Evolutionary conservation across 225 moss, liverwort and hornwort genomes (phyloP), one percentile per base, ranked within the genome.

Genomic region (Takakia lepidozioides): DNA sequence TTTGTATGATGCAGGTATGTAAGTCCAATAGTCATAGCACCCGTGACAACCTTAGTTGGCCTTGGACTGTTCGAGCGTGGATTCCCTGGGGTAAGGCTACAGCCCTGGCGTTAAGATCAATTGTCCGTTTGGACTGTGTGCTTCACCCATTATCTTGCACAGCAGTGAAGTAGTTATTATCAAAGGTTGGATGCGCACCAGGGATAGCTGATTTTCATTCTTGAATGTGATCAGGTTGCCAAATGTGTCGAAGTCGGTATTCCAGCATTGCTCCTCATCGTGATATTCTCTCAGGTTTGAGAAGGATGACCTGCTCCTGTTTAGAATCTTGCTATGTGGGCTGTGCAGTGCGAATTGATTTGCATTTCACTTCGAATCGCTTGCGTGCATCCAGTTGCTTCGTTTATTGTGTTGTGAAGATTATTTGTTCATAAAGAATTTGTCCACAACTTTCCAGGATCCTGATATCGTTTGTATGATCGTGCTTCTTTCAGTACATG

Each of bases 231-330:
- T n/a, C 80, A 87, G 87, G 76, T 91, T 0, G 91, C 73, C 11
- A 87, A 92, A 56, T 92, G 91, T 19, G 84, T 92, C 6, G 91
- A 92, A 60, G 52, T 82, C 11, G 91, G 91, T 2, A 74, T 92
- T 15, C 91, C 91, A 7, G 74, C 91, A 1, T 39, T 92, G 1
- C 65, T 92, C 3, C 3, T 92, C 8, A 67, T 92, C 14, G 71
- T 92, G 11, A 0, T 84, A 2, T 87, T 87, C 42, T 76, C 87
- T 3, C 71, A 67, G 76, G 84, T 84, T 15, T n/a, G n/a, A n/a
- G n/a, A n/a, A n/a, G n/a, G n/a, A n/a, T n/a, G n/a, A n/a, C n/a
- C n/a, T n/a, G n/a, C n/a, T n/a, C n/a, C n/a, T n/a, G n/a, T n/a
- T n/a, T n/a, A n/a, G n/a, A n/a, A n/a, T n/a, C n/a, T n/a, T n/a